Conservation (phyloP, 768 basidiomycete species). For the Naganishia vaughanmartiniae region DNA sequence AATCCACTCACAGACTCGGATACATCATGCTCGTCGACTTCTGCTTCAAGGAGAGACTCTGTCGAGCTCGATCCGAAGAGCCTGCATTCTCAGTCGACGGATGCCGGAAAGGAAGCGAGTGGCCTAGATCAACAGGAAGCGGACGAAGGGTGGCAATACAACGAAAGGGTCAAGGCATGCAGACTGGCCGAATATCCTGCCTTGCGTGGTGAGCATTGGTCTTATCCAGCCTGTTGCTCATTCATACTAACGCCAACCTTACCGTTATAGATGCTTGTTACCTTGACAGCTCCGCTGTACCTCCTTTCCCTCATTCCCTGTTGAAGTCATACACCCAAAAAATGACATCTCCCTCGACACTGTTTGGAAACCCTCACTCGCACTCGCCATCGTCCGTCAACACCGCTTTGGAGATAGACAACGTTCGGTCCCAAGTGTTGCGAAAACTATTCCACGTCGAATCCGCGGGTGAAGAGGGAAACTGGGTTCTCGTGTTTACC, state of each 20-base stretch:
- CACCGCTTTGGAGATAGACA: conserved; percentile 30
- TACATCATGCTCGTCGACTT: conserved; percentile 17
- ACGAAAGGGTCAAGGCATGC: conserved; percentile 11
- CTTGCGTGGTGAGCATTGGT: conserved; percentile 25
- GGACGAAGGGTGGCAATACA: conserved; percentile 7
- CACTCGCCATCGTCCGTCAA: conserved; percentile 29
- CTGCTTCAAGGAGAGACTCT: background rate
- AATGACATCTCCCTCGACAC: conserved; percentile 18
- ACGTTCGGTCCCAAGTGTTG: conserved; percentile 32
- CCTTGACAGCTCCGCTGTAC: conserved; percentile 40
- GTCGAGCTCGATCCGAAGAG: background rate
- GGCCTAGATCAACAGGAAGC: background rate
- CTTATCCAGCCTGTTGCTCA: background rate
- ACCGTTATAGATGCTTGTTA: conserved; percentile 25
- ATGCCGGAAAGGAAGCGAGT: background rate
- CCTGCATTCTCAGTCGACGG: background rate
- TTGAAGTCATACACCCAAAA: conserved; percentile 15
- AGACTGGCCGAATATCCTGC: conserved; percentile 32
- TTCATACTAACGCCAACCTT: background rate
- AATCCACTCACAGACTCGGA: conserved; percentile 13
- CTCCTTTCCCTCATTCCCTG: conserved; percentile 33
- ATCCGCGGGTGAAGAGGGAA: background rate
- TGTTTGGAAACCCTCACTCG: conserved; percentile 41
- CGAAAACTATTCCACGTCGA: conserved; percentile 34
- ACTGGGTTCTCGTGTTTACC: conserved; percentile 43